phyloP scores from a whole-genome alignment of 768 basidiomycete genomes.

The Lentinula sp. region DNA sequence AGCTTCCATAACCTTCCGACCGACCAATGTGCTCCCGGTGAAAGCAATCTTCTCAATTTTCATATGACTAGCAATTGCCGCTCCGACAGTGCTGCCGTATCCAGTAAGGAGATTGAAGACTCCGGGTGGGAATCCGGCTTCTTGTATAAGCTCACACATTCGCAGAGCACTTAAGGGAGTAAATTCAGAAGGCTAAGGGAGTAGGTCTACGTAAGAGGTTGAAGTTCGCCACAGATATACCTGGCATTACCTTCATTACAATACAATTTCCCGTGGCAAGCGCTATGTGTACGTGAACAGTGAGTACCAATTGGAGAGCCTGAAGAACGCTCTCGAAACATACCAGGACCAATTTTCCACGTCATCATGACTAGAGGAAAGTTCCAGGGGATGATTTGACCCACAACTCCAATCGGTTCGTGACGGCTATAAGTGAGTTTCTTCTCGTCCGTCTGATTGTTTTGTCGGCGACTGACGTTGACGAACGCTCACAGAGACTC shows the following conservation, averaged over 20 bases:
- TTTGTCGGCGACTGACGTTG: not conserved
- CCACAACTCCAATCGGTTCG: constrained; percentile 52
- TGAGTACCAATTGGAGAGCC: not conserved
- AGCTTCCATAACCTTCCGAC: constrained; percentile 75
- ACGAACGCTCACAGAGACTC: not conserved
- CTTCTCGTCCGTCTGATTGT: constrained; percentile 8
- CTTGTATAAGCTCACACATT: constrained; percentile 34
- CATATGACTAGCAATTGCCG: constrained; percentile 65
- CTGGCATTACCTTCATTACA: constrained; percentile 27
- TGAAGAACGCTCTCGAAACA: constrained; percentile 22
- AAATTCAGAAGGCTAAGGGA: constrained; percentile 58
- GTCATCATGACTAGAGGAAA: constrained; percentile 35
- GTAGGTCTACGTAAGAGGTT: too few species aligned
- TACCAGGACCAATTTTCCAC: constrained; percentile 46
- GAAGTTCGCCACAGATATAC: not conserved
- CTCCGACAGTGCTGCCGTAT: constrained; percentile 61
- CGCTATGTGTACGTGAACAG: constrained; percentile 29
- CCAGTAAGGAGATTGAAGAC: constrained; percentile 70
- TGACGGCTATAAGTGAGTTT: constrained; percentile 57
- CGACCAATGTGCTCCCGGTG: constrained; percentile 79
- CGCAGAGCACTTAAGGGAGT: constrained; percentile 50
- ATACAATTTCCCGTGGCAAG: constrained; percentile 57
- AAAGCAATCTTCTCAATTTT: constrained; percentile 80
- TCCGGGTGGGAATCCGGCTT: constrained; percentile 57
- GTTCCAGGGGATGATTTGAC: constrained; percentile 29